A percentile compares a stretch with the other conserved stretches of the same genome.
Conservation (phyloP, 169 alveolate species). For the Eimeria necatrix region DNA sequence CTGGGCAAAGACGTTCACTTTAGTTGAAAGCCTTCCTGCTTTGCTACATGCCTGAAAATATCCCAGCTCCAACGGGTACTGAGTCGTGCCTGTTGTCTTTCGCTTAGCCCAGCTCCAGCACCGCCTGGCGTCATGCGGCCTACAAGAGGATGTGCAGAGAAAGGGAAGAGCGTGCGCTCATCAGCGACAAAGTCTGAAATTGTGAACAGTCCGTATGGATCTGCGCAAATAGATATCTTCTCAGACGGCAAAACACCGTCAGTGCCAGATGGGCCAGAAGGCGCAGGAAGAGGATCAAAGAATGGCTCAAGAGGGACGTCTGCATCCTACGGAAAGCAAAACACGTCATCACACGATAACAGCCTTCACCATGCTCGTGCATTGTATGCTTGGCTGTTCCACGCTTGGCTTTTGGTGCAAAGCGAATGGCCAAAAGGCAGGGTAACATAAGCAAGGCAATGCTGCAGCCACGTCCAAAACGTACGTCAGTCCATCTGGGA, state of each 20-base stretch:
- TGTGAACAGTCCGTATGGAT: not conserved
- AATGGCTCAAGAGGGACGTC: not conserved
- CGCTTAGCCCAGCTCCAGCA: not conserved
- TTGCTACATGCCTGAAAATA: not conserved
- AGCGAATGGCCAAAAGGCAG: no score
- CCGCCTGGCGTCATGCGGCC: not conserved
- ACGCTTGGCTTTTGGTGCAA: no score
- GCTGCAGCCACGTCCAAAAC: not conserved
- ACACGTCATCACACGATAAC: not conserved
- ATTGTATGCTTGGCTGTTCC: no score
- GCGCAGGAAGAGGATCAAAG: not conserved
- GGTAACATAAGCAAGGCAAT: no score
- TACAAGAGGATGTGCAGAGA: not conserved
- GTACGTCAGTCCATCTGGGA: not conserved
- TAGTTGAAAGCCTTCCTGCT: not conserved
- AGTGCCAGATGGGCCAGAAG: not conserved
- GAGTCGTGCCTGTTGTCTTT: not conserved
- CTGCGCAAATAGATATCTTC: not conserved
- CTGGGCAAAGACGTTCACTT: no score
- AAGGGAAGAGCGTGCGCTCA: not conserved
- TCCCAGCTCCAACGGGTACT: constrained; percentile 10
- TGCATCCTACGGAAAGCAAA: not conserved
- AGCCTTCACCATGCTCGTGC: no score
- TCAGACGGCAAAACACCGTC: not conserved
- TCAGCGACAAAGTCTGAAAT: not conserved